Evolutionary conservation across 305 asterid species (phyloP).

Genomic region (Fraxinus ornus): DNA sequence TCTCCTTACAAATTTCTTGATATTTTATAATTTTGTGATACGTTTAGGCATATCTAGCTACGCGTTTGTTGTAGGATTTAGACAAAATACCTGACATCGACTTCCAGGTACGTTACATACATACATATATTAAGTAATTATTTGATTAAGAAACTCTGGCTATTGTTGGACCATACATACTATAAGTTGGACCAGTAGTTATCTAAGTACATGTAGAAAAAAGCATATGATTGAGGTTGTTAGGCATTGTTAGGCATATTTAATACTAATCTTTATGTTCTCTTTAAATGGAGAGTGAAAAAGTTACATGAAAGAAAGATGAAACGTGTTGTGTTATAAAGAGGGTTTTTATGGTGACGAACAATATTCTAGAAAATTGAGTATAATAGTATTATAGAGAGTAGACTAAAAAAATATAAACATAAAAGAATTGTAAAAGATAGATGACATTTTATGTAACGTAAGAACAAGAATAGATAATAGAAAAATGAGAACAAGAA

Average conservation of each 20-base stretch:
- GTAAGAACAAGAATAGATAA: background rate
- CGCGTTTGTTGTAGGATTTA: too few relatives aligned
- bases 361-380: background rate
- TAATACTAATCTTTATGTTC: background rate
- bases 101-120: constrained; percentile 50
- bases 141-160: background rate
- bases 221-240: background rate
- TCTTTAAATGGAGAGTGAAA: background rate
- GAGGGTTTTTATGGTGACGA: too few relatives aligned
- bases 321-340: background rate
- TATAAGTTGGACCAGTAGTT: background rate
- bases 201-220: background rate
- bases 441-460: too few relatives aligned
- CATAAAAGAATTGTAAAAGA: too few relatives aligned
- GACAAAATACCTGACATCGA: constrained; percentile 44
- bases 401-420: too few relatives aligned
- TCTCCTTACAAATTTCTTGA: constrained; percentile 37
- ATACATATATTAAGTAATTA: too few relatives aligned
- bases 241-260: background rate
- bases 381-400: too few relatives aligned
- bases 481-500: too few relatives aligned
- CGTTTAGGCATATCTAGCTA: background rate
- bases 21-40: background rate
- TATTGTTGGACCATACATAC: background rate
- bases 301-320: background rate